phyloP scores from a whole-genome alignment of 805 yeast species.

The Teunomyces pallodes region DNA sequence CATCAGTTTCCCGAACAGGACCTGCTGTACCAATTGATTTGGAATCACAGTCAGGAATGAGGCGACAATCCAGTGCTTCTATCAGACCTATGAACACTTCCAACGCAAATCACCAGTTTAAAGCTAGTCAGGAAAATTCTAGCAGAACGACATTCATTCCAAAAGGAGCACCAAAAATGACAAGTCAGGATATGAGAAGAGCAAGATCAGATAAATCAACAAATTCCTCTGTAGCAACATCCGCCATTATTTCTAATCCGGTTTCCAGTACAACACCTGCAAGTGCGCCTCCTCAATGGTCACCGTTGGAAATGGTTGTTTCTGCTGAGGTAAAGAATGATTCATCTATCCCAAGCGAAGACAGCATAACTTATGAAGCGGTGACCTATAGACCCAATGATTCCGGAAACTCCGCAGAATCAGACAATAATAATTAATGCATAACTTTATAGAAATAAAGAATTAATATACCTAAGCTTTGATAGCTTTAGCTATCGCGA shows the following conservation, averaged over 20 bases:
- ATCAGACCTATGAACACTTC: slow-evolving; percentile 5
- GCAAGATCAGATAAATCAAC: background rate
- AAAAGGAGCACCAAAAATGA: background rate
- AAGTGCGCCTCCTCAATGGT: background rate
- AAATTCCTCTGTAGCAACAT: background rate
- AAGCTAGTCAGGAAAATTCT: background rate
- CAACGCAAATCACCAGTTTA: slow-evolving; percentile 7
- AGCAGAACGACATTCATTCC: background rate
- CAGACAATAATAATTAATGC: background rate
- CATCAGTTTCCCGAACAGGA: background rate
- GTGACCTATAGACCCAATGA: background rate
- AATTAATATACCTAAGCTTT: background rate
- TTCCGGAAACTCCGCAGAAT: background rate
- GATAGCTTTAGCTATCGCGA: background rate
- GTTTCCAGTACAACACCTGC: background rate
- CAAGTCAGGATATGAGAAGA: background rate
- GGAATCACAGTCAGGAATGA: slow-evolving; percentile 8
- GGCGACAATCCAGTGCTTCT: slow-evolving; percentile 9
- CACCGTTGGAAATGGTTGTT: background rate
- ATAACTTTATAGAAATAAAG: slow-evolving; percentile 2
- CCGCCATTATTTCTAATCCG: background rate
- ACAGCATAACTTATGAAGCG: background rate
- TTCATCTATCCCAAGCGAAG: background rate
- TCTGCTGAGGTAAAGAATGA: background rate
- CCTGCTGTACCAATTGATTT: slow-evolving; percentile 4